Evolutionary conservation across 2,329 filamentous ascomycete genomes (phyloP).

Genomic region (Cercospora brassicicola): DNA sequence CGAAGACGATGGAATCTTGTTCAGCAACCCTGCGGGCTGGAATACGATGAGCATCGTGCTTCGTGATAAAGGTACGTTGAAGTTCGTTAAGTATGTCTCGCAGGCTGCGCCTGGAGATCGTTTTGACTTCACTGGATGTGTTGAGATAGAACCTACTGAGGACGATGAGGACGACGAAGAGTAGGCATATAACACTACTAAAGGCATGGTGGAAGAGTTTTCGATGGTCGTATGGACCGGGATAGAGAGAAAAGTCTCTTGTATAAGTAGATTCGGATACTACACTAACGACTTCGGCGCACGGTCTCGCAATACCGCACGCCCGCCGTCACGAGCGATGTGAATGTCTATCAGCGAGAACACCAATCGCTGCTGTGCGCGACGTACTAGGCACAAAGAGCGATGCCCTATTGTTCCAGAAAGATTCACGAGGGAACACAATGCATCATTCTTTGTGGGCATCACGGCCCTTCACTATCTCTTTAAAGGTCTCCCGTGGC

Average conservation of each 20-base stretch:
- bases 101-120: conserved; percentile 78
- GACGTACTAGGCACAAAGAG: background rate
- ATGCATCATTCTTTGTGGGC: background rate
- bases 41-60: conserved; percentile 90
- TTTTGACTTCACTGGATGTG: conserved; percentile 83
- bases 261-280: background rate
- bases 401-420: background rate
- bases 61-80: conserved; percentile 78
- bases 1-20: conserved; percentile 74
- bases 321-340: background rate
- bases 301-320: background rate
- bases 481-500: background rate
- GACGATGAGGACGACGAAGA: conserved; percentile 49
- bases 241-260: background rate
- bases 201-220: too few relatives aligned
- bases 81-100: conserved; percentile 96
- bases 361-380: background rate
- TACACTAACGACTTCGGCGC: background rate
- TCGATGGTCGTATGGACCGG: background rate
- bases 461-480: background rate
- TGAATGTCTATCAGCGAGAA: background rate
- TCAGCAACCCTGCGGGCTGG: conserved; percentile 72
- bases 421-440: background rate
- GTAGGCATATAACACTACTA: background rate
- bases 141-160: conserved; percentile 59